phyloP scores from a whole-genome alignment of 2,329 filamentous ascomycete genomes.

The Furcasterigmium furcatum region DNA sequence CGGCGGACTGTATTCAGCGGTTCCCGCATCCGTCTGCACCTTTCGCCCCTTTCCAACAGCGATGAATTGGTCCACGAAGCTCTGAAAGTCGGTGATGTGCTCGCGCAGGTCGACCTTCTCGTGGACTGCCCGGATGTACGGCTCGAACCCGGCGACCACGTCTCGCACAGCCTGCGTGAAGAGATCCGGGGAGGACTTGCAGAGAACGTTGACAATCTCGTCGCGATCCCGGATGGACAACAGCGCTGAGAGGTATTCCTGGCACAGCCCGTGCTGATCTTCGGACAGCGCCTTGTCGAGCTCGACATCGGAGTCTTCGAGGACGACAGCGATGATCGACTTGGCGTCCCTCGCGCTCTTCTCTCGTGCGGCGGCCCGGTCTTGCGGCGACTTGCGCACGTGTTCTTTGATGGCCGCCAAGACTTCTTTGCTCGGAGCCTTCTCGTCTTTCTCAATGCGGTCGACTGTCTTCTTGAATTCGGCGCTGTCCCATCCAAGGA shows the following conservation, averaged over 20 bases:
- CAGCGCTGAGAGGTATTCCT: constrained; percentile 69
- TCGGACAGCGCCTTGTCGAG: constrained; percentile 48
- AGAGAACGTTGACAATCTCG: constrained; percentile 63
- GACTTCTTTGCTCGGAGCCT: constrained; percentile 56
- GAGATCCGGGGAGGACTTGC: constrained; percentile 66
- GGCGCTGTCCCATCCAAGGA: constrained; percentile 68
- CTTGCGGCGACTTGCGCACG: constrained; percentile 45
- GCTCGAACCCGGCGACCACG: constrained; percentile 65
- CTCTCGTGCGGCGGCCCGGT: constrained; percentile 57
- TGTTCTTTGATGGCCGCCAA: constrained; percentile 59
- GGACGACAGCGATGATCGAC: constrained; percentile 67
- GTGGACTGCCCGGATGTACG: constrained; percentile 70
- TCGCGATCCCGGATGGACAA: constrained; percentile 73
- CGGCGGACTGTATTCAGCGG: constrained; percentile 35
- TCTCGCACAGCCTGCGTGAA: constrained; percentile 68
- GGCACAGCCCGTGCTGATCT: constrained; percentile 58
- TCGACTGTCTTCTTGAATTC: constrained; percentile 66
- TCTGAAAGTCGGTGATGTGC: constrained; percentile 63
- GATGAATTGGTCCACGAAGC: constrained; percentile 70
- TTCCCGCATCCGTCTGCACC: constrained; percentile 19
- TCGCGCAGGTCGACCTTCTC: constrained; percentile 68
- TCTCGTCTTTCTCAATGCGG: constrained; percentile 61
- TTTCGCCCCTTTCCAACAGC: constrained; percentile 48
- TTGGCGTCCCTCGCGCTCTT: constrained; percentile 45
- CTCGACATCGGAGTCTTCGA: constrained; percentile 48